Base-by-base conservation (phyloP, 495 filamentous ascomycete species). In the Symbiotaphrina buchneri region DNA sequence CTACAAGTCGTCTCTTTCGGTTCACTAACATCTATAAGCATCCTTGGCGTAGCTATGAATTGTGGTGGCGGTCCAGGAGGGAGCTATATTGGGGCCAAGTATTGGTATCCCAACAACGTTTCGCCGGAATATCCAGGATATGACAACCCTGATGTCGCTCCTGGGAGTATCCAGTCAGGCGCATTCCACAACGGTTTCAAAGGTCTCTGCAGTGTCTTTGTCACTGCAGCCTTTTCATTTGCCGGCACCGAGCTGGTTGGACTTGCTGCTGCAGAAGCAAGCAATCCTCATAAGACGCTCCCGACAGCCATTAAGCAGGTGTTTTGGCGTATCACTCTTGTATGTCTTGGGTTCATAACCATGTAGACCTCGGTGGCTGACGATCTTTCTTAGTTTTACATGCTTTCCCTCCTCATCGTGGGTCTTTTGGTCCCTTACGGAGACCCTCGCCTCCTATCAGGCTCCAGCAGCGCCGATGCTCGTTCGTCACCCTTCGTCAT, bases 121-220 rank as follows among this genome's bases (percentile, higher is more conserved):
- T n/a, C n/a, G n/a, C n/a, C n/a, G n/a, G n/a, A n/a, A n/a, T n/a
- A n/a, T n/a, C n/a, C n/a, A n/a, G n/a, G n/a, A n/a, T n/a, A n/a
- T n/a, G n/a, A n/a, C n/a, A n/a, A n/a, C n/a, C n/a, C n/a, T n/a
- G n/a, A n/a, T n/a, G n/a, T n/a, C n/a, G n/a, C n/a, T n/a, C n/a
- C n/a, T n/a, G n/a, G n/a, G n/a, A n/a, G n/a, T n/a, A n/a, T n/a
- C n/a, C 23, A 75, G 23, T 84, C 85, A 0, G 85, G 85, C 24
- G 81, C 85, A 6, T 92, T 94, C 51, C 51, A 84, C 54, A 67
- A 90, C 46, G 83, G 85, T 26, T 93, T 94, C 63, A 90, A 91
- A 46, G 85, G 85, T 24, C 59, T 95, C 8, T 94, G 84, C 60
- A 76, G 70, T 46, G 79, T 91, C 34, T 85, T 95, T 39, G 83